Conservation (phyloP, 257 asterid genomes). For the Scutellaria baicalensis region DNA sequence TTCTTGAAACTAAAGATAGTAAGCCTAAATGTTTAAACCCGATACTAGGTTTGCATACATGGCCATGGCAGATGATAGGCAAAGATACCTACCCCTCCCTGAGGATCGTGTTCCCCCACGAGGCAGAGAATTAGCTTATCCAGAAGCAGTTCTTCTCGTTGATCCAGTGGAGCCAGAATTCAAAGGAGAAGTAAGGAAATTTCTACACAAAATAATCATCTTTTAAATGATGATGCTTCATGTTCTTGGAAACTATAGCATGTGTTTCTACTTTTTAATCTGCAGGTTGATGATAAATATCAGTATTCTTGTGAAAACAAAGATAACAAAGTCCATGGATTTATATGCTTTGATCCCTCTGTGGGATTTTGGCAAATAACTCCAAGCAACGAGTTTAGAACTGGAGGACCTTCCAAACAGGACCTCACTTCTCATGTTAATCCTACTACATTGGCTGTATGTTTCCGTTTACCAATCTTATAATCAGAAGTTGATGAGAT, state of each 20-base stretch:
- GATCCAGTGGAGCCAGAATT: slow-evolving; percentile 63
- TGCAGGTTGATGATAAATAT: slow-evolving; percentile 83
- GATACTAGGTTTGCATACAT: slow-evolving; percentile 63
- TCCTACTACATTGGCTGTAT: slow-evolving; percentile 65
- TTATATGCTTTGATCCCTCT: slow-evolving; percentile 66
- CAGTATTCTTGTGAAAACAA: slow-evolving; percentile 67
- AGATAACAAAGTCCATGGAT: slow-evolving; percentile 66
- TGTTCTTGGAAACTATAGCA: too few species aligned
- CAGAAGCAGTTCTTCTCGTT: slow-evolving; percentile 78
- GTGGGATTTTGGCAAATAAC: slow-evolving; percentile 82
- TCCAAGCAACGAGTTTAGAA: slow-evolving; percentile 69
- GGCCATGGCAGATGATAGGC: slow-evolving; percentile 67
- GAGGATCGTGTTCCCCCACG: slow-evolving; percentile 64
- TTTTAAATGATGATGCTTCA: too few species aligned
- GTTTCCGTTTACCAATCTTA: slow-evolving; percentile 1
- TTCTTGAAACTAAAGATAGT: too few species aligned
- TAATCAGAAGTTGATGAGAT: too few species aligned
- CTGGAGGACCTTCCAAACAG: slow-evolving; percentile 78
- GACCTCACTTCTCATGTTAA: slow-evolving; percentile 72
- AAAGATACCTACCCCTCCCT: slow-evolving; percentile 72
- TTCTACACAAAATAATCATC: too few species aligned
- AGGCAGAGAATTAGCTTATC: slow-evolving; percentile 62
- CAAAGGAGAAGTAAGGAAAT: slow-evolving; percentile 54
- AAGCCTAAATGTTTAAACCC: too few species aligned
- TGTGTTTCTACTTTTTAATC: neutral